Evolutionary conservation across 345 rosid species (phyloP).

Genomic region (Salix koriyanagi): DNA sequence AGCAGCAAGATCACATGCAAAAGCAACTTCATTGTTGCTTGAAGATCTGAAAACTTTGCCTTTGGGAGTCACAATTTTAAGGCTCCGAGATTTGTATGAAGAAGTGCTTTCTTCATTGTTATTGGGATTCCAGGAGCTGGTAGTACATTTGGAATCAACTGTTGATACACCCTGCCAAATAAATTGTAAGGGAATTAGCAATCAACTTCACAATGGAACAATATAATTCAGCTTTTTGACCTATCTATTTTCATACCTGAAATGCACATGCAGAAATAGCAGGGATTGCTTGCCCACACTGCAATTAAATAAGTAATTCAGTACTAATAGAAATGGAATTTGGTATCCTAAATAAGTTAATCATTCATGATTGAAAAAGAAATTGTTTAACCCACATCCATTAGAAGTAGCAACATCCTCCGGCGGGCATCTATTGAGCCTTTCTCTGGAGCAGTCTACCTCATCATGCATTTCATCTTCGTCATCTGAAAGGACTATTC

Average conservation of each 20-base stretch:
- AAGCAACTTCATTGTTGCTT: constrained; percentile 31
- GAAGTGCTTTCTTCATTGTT: constrained; percentile 67
- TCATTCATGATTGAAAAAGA: neutral
- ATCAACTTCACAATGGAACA: constrained; percentile 5
- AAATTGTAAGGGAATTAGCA: constrained; percentile 5
- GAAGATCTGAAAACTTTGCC: constrained; percentile 37
- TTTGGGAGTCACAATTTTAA: constrained; percentile 32
- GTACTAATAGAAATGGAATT: constrained; percentile 6
- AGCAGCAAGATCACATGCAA: constrained; percentile 36
- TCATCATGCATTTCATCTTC: constrained; percentile 58
- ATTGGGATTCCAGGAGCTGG: constrained; percentile 35
- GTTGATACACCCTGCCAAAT: constrained; percentile 36
- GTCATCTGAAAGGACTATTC: constrained; percentile 78
- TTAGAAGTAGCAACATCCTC: constrained; percentile 51
- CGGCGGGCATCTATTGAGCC: constrained; percentile 14
- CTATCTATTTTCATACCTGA: constrained; percentile 30
- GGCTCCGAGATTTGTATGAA: constrained; percentile 47
- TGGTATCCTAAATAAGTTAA: constrained; percentile 9
- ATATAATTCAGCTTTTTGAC: neutral
- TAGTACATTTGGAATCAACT: constrained; percentile 31
- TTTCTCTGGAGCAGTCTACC: constrained; percentile 31
- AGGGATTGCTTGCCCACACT: constrained; percentile 24
- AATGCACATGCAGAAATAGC: constrained; percentile 16
- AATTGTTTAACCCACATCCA: constrained; percentile 34
- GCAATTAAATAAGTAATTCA: constrained; percentile 22